Conservation (phyloP, 345 rosid genomes). For the Gossypium anomalum region DNA sequence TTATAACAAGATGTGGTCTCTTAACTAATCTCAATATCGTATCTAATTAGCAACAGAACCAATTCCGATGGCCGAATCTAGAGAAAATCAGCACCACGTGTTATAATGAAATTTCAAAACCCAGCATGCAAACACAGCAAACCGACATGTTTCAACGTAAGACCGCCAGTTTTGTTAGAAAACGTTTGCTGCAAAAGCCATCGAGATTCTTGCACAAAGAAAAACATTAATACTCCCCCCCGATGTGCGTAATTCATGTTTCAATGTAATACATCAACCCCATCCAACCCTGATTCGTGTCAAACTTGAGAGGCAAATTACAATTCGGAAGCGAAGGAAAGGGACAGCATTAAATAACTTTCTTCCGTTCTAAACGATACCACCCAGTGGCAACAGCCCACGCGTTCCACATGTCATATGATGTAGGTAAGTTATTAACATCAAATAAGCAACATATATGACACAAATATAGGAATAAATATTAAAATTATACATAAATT, state of each 20-base stretch:
- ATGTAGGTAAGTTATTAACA: not conserved
- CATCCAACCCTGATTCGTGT: not conserved
- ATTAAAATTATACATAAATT: too few species aligned
- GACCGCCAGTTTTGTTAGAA: not conserved
- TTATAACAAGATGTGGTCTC: not conserved
- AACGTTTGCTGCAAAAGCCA: not conserved
- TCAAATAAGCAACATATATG: not conserved
- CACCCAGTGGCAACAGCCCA: not conserved
- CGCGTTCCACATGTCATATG: not conserved
- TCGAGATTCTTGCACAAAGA: not conserved
- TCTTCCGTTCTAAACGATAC: too few species aligned
- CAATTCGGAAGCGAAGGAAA: not conserved
- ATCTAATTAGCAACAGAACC: not conserved
- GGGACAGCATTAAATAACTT: not conserved
- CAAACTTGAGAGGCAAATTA: not conserved
- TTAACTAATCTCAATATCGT: not conserved
- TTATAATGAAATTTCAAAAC: not conserved
- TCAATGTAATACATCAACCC: not conserved
- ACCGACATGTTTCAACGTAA: not conserved
- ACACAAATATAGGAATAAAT: too few species aligned
- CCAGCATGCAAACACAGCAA: not conserved
- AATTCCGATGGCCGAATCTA: not conserved
- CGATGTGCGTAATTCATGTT: not conserved
- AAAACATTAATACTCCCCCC: not conserved
- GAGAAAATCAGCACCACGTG: conserved; percentile 2